Base-by-base conservation (phyloP, 805 yeast species). In the Myxozyma mucilagina region DNA sequence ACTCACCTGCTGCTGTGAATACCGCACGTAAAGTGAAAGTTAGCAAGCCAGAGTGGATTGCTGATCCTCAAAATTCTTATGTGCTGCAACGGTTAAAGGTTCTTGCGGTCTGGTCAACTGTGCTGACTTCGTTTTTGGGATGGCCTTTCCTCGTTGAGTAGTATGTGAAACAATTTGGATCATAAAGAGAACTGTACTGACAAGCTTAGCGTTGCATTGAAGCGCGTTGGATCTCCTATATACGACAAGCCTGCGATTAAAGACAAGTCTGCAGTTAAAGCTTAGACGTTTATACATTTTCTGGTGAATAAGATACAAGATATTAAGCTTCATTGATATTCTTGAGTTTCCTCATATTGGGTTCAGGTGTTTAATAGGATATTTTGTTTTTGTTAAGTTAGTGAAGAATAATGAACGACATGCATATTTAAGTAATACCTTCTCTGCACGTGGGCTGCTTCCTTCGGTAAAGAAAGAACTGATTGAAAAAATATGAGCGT, bases 1-100 rank as follows among this genome's bases (percentile, higher is more conserved):
- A 47, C 41, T 8, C 11, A 13, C 36, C 51, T 3, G 39, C 54
- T n/a, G 5, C 14, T n/a, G 29, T 16, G 24, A 7, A 45, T 11
- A 36, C 41, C 9, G 48, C 16, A 9, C 35, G 47, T 35, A 53
- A 44, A 24, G 51, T 53, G 44, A 7, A 50, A 5, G 20, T 53
- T 36, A n/a, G 29, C 13, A 41, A 36, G 38, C 51, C 57, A 14
- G 41, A n/a, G n/a, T 42, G 45, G 48, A 42, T 52, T 20, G 32
- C 56, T 10, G 56, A 52, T 31, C 56, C 56, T 32, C 41, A 24
- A 7, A n/a, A 16, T 32, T 52, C 56, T 6, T 50, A 39, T 10
- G 7, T 39, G 18, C 45, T 50, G 11, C 6, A 16, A 4, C 34
- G 54, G 13, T 38, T 36, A 39, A 50, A 39, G 45, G n/a, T 14